Conservation (phyloP, 345 rosid species). For the Microthlaspi erraticum region DNA sequence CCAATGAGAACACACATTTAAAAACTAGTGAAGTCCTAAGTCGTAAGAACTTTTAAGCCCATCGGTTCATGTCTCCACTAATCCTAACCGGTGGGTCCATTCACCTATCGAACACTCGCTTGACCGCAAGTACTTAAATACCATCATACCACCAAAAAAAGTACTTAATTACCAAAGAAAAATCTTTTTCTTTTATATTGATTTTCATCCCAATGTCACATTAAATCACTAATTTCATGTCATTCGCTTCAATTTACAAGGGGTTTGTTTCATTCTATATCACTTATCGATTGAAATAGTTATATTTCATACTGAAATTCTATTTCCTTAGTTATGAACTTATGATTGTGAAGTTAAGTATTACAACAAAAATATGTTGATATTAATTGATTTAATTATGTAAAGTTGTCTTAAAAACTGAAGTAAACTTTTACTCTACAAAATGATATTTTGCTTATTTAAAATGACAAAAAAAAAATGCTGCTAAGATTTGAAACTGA, state of each 20-base stretch:
- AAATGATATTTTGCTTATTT: no score
- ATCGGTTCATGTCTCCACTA: slow-evolving; percentile 44
- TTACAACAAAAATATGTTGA: no score
- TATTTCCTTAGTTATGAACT: background rate
- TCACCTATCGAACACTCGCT: slow-evolving; percentile 27
- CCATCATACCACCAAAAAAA: no score
- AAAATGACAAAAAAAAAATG: no score
- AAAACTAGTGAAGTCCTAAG: slow-evolving; percentile 22
- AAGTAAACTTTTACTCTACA: no score
- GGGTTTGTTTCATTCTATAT: background rate
- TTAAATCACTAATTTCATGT: slow-evolving; percentile 3
- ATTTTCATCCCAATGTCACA: slow-evolving; percentile 10
- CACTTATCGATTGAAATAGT: slow-evolving; percentile 13
- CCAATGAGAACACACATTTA: slow-evolving; percentile 40
- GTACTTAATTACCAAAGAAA: no score
- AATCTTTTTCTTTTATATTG: no score
- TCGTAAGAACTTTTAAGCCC: slow-evolving; percentile 48
- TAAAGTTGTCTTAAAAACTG: no score
- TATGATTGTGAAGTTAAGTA: background rate
- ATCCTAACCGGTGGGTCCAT: slow-evolving; percentile 43
- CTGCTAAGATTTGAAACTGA: no score
- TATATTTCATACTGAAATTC: background rate
- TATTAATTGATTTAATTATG: no score
- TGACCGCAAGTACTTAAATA: slow-evolving; percentile 11
- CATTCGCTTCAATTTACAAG: slow-evolving; percentile 9